Base-by-base conservation (phyloP, 768 basidiomycete species). In the Pulveroboletus sp. region DNA sequence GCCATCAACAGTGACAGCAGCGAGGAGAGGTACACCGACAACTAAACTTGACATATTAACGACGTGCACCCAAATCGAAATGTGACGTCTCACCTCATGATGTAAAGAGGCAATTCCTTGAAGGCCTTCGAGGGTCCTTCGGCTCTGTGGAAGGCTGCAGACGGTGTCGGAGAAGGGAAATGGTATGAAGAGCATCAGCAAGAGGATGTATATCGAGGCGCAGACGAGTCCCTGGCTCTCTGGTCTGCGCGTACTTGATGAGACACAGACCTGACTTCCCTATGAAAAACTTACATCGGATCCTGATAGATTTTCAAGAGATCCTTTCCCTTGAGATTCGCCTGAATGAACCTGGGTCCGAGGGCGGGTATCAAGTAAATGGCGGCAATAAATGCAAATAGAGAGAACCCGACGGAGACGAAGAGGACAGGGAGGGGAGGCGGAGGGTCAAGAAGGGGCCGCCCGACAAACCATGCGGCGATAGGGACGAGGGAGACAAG, bases 151-250 rank as follows among this genome's bases (percentile, higher is more conserved):
- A 30, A 76, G 74, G 47, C 70, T 76, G 28, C 76, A 65, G 39
- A 88, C 76, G 3, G 82, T 74, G 52, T 86, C 77, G 40, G 92
- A 89, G 69, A 96, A 99, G 0, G 92, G 89, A 62, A 97, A 94
- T 0, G 95, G 95, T 50, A 96, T 95, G 62, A 98, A 99, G 5
- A 96, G 74, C 50, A 92, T 89, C 55, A 99, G 72, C 37, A 86
- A 71, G 37, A 90, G 77, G 50, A 96, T 86, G 65, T 98, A 98
- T 48, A 94, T 77, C 2, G 85, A 79, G 1, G 95, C 93, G 61
- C 86, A 90, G 43, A 96, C 85, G 51, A 97, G 82, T 11, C 95
- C 95, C 60, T 87, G 81, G 57, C 91, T 92, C 73, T 99, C 96
- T 38, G 96, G 94, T 66, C 94, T 98, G 39, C 31, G 33, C n/a